These are phyloP conservation scores for Cutaneotrichosporon mucoides DNA, from an alignment of 1,284 basidiomycete species.

Conservation along the genomic window DNA sequence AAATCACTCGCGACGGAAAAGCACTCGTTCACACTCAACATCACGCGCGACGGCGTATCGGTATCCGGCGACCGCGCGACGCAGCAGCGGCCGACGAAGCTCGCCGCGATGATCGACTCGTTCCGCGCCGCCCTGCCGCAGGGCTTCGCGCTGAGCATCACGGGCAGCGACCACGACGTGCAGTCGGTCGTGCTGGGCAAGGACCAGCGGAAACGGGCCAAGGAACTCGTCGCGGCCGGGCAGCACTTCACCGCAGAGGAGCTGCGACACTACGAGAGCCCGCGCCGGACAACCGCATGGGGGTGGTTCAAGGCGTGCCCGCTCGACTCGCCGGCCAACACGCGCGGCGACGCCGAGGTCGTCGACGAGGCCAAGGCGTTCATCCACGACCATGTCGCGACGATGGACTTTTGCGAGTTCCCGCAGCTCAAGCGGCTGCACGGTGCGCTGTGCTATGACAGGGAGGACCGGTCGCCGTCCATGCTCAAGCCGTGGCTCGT, in stretches of 20 bases:
- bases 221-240: conserved; percentile 43
- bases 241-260: conserved; percentile 45
- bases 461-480: conserved; percentile 44
- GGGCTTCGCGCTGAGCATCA: conserved; percentile 37
- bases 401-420: conserved; percentile 54
- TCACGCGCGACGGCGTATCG: conserved; percentile 23
- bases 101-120: conserved; percentile 36
- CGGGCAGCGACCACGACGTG: conserved; percentile 48
- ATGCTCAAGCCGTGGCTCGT: conserved; percentile 45
- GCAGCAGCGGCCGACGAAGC: conserved; percentile 33
- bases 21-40: conserved; percentile 41
- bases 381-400: conserved; percentile 51
- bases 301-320: conserved; percentile 46
- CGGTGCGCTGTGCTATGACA: conserved; percentile 46
- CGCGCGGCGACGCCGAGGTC: conserved; percentile 33
- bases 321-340: conserved; percentile 45
- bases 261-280: conserved; percentile 44
- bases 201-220: conserved; percentile 48
- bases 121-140: conserved; percentile 37
- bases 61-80: conserved; percentile 30
- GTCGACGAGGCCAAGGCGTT: conserved; percentile 35
- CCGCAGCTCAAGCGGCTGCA: conserved; percentile 49
- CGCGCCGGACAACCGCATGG: conserved; percentile 41
- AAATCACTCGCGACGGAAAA: conserved; percentile 7
- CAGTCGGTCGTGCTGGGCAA: conserved; percentile 46